A percentile compares a stretch with the other conserved stretches of the same genome.
phyloP scores from a whole-genome alignment of 78 protist species.

The Diacronema lutheri region DNA sequence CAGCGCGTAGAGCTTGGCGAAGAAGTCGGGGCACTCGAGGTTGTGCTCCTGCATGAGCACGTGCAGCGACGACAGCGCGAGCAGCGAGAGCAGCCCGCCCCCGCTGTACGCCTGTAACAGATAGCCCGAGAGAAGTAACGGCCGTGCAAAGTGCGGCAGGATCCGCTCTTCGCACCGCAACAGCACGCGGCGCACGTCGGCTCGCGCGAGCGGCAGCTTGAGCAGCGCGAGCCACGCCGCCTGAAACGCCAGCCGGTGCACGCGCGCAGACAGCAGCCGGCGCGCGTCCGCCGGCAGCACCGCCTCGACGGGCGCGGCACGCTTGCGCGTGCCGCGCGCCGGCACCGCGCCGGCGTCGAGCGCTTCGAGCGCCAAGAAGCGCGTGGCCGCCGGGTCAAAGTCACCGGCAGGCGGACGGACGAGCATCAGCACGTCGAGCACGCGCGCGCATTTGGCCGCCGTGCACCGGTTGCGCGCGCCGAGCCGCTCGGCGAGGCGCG shows the following conservation, averaged over 20 bases:
- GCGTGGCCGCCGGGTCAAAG: background rate
- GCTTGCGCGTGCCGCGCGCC: background rate
- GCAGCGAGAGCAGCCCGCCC: background rate
- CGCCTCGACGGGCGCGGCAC: no score
- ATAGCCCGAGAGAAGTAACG: background rate
- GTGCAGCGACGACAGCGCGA: background rate
- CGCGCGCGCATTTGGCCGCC: background rate
- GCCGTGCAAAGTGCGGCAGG: background rate
- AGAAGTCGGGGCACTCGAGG: no score
- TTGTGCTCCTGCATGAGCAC: background rate
- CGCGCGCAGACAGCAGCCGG: background rate
- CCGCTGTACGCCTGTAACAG: no score
- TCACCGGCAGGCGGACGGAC: background rate
- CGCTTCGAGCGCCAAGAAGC: background rate
- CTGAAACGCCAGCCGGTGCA: background rate
- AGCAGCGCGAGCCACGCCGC: conserved; percentile 9
- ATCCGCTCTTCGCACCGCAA: background rate
- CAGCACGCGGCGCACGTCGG: background rate
- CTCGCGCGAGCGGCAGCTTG: background rate
- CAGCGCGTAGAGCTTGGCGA: background rate
- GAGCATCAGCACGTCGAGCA: background rate
- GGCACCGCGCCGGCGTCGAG: background rate
- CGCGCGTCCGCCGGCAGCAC: background rate
- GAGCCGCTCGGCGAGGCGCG: no score
- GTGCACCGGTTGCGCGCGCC: no score